Percentiles rank a stretch among this genome's conserved stretches.
Conservation (phyloP, 257 asterid species). For the Solanum piurae region DNA sequence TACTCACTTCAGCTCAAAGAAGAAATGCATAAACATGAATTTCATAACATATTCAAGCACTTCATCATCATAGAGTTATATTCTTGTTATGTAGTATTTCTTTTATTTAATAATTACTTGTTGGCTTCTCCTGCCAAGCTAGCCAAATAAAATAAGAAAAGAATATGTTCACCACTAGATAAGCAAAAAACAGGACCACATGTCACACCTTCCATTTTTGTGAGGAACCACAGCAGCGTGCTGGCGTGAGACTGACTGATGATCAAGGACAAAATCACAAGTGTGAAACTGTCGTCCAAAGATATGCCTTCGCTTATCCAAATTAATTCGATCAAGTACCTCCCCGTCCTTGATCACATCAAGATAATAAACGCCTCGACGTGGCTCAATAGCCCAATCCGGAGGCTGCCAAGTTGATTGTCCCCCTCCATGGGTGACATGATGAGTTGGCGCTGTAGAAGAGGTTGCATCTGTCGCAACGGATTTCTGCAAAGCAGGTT, state of each 20-base stretch:
- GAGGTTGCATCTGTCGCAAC: slow-evolving; percentile 22
- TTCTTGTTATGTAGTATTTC: not conserved
- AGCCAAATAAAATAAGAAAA: not conserved
- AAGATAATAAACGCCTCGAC: slow-evolving; percentile 74
- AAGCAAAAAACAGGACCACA: not conserved
- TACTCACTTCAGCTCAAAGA: not conserved
- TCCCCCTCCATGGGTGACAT: slow-evolving; percentile 77
- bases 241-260: slow-evolving; percentile 96
- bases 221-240: slow-evolving; percentile 94
- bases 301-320: slow-evolving; percentile 73
- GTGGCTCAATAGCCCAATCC: slow-evolving; percentile 98
- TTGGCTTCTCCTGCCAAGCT: not conserved
- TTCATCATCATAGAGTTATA: not conserved
- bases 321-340: slow-evolving; percentile 65
- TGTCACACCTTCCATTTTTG: slow-evolving; percentile 74
- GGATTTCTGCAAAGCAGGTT: slow-evolving; percentile 25
- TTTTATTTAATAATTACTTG: not conserved
- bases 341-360: slow-evolving; percentile 93
- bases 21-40: not conserved
- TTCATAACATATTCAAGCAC: not conserved
- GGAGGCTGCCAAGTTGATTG: slow-evolving; percentile 97
- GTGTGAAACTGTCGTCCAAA: slow-evolving; percentile 90
- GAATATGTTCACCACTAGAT: not conserved
- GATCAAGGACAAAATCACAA: slow-evolving; percentile 96
- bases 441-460: slow-evolving; percentile 35